These are phyloP conservation scores for Mucor plumbeus DNA, from an alignment of 371 early-diverging fungal genomes.

Conservation along the genomic window DNA sequence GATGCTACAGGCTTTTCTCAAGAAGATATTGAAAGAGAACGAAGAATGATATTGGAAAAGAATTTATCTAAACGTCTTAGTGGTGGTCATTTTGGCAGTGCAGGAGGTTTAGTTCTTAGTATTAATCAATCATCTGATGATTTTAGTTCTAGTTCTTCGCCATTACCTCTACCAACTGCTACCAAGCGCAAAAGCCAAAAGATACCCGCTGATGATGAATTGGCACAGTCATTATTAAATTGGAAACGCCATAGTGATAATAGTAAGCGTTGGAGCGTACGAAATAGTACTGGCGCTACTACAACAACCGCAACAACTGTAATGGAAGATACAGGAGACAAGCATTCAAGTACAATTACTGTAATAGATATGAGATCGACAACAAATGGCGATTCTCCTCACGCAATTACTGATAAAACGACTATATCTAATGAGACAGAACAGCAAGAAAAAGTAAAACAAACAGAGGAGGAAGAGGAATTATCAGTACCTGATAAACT, in stretches of 20 bases:
- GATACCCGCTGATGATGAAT: constrained; percentile 23
- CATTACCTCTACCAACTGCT: background rate
- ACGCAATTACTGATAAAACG: background rate
- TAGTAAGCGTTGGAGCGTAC: constrained; percentile 23
- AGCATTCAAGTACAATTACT: constrained; percentile 20
- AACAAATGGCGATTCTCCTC: background rate
- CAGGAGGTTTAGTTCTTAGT: constrained; percentile 50
- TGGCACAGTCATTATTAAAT: constrained; percentile 42
- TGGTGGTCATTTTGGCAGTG: constrained; percentile 56
- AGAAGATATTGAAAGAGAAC: constrained; percentile 27
- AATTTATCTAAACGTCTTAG: constrained; percentile 49
- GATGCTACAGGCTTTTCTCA: constrained; percentile 28
- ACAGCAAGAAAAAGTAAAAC: background rate
- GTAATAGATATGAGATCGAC: constrained; percentile 22
- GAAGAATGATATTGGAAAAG: constrained; percentile 8
- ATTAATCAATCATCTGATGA: constrained; percentile 16
- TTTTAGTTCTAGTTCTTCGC: background rate
- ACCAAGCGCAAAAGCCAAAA: constrained; percentile 3
- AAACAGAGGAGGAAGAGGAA: constrained; percentile 14
- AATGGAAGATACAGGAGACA: constrained; percentile 3
- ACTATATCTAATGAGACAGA: background rate
- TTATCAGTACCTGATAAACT: constrained; percentile 19
- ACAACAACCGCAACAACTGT: background rate
- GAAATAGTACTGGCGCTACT: background rate
- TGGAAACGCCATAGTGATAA: constrained; percentile 48